A percentile compares a stretch with the other conserved stretches of the same genome.
phyloP scores from a whole-genome alignment of 441 rosid species.

The Adansonia gregorii region DNA sequence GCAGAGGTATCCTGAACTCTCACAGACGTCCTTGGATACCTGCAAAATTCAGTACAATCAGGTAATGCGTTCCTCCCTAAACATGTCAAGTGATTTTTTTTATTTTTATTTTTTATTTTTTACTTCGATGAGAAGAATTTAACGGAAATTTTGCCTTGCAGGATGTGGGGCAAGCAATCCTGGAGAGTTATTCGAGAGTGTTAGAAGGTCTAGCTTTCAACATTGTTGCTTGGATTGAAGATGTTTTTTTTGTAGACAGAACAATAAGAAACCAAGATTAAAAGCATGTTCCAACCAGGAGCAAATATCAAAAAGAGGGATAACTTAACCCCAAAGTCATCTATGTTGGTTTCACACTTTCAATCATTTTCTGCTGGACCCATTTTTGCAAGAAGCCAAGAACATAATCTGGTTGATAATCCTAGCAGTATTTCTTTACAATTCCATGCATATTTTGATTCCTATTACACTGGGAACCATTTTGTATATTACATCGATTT shows the following conservation, averaged over 20 bases:
- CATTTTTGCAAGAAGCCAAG: background rate
- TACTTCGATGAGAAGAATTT: background rate
- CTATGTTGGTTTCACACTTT: background rate
- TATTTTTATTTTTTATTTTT: background rate
- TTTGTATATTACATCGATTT: background rate
- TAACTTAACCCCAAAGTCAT: slow-evolving; percentile 28
- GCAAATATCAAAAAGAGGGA: slow-evolving; percentile 11
- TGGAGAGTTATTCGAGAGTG: slow-evolving; percentile 95
- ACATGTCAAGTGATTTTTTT: no score
- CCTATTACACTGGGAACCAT: background rate
- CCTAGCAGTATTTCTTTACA: slow-evolving; percentile 11
- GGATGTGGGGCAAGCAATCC: slow-evolving; percentile 91
- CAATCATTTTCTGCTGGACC: slow-evolving; percentile 17
- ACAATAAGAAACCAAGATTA: slow-evolving; percentile 58
- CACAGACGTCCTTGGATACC: slow-evolving; percentile 70
- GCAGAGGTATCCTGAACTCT: slow-evolving; percentile 69
- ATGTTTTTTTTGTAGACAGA: slow-evolving; percentile 80
- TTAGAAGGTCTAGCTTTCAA: slow-evolving; percentile 95
- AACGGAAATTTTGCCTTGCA: slow-evolving; percentile 36
- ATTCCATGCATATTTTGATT: slow-evolving; percentile 1
- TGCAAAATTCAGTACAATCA: slow-evolving; percentile 71
- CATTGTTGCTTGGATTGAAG: slow-evolving; percentile 91
- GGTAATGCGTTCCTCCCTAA: slow-evolving; percentile 35
- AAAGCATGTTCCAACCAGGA: slow-evolving; percentile 11
- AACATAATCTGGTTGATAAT: slow-evolving; percentile 6